Evolutionary conservation across 306 rosid species (phyloP).

Genomic region (Nissolia schottii): DNA sequence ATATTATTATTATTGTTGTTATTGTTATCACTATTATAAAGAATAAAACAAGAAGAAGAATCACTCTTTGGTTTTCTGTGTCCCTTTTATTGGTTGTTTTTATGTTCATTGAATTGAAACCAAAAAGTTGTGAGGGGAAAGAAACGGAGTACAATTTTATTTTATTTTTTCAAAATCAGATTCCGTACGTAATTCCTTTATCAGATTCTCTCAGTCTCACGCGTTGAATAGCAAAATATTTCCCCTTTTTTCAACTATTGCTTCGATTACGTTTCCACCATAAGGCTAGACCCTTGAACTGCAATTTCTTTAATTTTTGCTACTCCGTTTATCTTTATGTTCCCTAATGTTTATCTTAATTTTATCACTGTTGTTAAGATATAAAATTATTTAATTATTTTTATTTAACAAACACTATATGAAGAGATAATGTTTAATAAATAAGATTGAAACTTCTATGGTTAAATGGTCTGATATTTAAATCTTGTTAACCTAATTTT

Average conservation of each 20-base stretch:
- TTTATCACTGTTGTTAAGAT: too few relatives aligned
- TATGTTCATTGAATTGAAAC: conserved; percentile 8
- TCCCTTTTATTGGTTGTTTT: background rate
- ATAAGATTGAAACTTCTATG: too few relatives aligned
- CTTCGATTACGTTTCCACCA: background rate
- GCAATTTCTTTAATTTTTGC: background rate
- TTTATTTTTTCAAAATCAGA: background rate
- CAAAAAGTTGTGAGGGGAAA: background rate
- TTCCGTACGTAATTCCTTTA: conserved; percentile 7
- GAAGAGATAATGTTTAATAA: too few relatives aligned
- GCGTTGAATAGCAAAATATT: background rate
- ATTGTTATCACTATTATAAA: too few relatives aligned
- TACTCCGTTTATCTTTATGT: background rate
- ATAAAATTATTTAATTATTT: too few relatives aligned
- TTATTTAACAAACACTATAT: too few relatives aligned
- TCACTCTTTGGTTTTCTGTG: conserved; percentile 5
- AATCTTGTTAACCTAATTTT: too few relatives aligned
- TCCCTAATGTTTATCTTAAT: background rate
- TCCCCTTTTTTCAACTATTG: background rate
- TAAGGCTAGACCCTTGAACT: background rate
- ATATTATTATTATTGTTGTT: too few relatives aligned
- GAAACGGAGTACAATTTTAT: background rate
- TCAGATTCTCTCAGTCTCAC: background rate
- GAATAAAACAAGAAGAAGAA: background rate
- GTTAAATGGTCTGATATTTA: too few relatives aligned